These are phyloP conservation scores for Croton laevigatus DNA, from an alignment of 441 rosid species.

Conservation along the genomic window DNA sequence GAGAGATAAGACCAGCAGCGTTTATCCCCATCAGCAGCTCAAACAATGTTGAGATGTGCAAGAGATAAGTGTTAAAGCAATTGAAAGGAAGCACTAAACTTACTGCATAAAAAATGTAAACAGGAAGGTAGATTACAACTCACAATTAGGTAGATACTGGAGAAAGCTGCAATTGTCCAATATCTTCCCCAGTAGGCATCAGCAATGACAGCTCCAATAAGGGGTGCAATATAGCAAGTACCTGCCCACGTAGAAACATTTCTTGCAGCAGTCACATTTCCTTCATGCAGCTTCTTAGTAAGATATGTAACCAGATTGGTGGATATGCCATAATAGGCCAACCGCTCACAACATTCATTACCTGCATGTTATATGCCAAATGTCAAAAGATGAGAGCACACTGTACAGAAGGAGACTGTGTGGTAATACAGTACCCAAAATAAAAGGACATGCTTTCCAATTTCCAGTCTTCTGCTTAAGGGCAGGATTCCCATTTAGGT, in stretches of 20 bases:
- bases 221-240: constrained; percentile 85
- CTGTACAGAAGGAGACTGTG: background rate
- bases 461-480: constrained; percentile 59
- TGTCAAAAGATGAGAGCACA: constrained; percentile 2
- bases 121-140: constrained; percentile 9
- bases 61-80: background rate
- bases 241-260: constrained; percentile 86
- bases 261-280: constrained; percentile 81
- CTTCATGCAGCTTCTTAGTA: constrained; percentile 66
- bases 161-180: constrained; percentile 88
- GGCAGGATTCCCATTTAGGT: constrained; percentile 45
- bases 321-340: constrained; percentile 89
- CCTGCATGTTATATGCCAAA: constrained; percentile 32
- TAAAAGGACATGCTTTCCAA: constrained; percentile 72
- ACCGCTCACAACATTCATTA: constrained; percentile 83
- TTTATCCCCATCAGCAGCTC: background rate
- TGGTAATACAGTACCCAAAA: constrained; percentile 38
- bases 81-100: background rate
- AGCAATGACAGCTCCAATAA: constrained; percentile 79
- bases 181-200: constrained; percentile 96
- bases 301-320: constrained; percentile 80
- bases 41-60: background rate
- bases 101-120: background rate
- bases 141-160: constrained; percentile 74
- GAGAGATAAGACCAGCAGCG: background rate